phyloP scores from a whole-genome alignment of 768 basidiomycete species.

The Mycena galopus region DNA sequence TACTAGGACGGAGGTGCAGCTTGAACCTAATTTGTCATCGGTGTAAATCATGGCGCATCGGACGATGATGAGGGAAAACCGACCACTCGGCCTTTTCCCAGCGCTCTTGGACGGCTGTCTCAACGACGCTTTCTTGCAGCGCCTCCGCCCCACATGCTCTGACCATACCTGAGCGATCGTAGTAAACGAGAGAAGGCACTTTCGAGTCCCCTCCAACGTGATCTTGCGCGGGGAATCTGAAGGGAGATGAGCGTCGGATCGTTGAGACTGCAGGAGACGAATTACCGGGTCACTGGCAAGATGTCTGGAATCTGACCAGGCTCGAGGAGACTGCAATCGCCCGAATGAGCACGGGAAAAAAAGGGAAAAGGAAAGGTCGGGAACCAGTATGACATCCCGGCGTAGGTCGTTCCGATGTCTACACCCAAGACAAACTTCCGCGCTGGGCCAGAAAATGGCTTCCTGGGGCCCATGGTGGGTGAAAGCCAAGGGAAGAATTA shows the following conservation, averaged over 20 bases:
- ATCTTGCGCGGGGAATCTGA: constrained; percentile 63
- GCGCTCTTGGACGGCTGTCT: constrained; percentile 56
- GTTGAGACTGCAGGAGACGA: not conserved
- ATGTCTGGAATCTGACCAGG: constrained; percentile 21
- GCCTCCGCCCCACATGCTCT: constrained; percentile 63
- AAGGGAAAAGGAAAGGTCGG: not conserved
- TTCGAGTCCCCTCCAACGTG: constrained; percentile 60
- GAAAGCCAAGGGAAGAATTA: not conserved
- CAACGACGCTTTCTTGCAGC: constrained; percentile 51
- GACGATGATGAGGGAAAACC: constrained; percentile 40
- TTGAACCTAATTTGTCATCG: constrained; percentile 49
- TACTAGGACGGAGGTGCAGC: constrained; percentile 51
- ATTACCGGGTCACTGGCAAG: constrained; percentile 27
- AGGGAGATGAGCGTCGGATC: not conserved
- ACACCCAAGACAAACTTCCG: constrained; percentile 54
- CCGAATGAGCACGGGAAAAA: constrained; percentile 12
- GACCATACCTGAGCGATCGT: constrained; percentile 54
- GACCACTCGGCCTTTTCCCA: constrained; percentile 64
- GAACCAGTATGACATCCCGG: constrained; percentile 53
- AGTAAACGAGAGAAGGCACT: constrained; percentile 63
- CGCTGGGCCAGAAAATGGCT: constrained; percentile 46
- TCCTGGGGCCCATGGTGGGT: constrained; percentile 45
- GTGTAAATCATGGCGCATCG: not conserved
- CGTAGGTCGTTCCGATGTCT: constrained; percentile 57
- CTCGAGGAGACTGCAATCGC: constrained; percentile 30